These are phyloP conservation scores for Penicillium janthinellum DNA, from an alignment of 2,329 filamentous ascomycete species.

Conservation along the genomic window DNA sequence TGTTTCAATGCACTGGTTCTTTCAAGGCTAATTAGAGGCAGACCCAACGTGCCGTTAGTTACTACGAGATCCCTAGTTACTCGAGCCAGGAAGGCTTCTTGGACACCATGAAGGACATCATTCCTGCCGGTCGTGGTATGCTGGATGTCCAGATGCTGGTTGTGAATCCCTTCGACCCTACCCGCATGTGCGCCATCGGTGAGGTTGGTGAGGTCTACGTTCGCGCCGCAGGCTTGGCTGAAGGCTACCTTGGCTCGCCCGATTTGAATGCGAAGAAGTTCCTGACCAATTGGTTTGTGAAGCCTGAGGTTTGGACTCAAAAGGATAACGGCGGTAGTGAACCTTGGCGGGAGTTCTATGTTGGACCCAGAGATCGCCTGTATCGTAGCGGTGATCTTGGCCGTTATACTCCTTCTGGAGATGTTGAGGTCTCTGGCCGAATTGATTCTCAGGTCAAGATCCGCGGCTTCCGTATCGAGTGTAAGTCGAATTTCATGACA, in stretches of 20 bases:
- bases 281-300: constrained; percentile 81
- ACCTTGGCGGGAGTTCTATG: constrained; percentile 76
- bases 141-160: constrained; percentile 85
- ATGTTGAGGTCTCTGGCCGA: constrained; percentile 76
- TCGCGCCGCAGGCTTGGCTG: constrained; percentile 78
- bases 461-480: constrained; percentile 91
- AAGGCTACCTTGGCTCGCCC: constrained; percentile 69
- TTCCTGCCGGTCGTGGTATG: constrained; percentile 86
- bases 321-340: constrained; percentile 61
- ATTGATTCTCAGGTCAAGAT: constrained; percentile 93
- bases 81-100: constrained; percentile 65
- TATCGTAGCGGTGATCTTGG: constrained; percentile 90
- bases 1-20: not conserved
- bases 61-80: constrained; percentile 72
- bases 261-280: constrained; percentile 76
- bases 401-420: constrained; percentile 68
- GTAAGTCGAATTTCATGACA: not conserved
- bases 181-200: constrained; percentile 73
- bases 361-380: constrained; percentile 79
- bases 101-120: constrained; percentile 69
- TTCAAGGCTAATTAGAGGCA: not conserved
- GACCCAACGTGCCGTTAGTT: constrained; percentile 78
- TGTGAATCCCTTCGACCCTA: constrained; percentile 68
- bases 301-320: constrained; percentile 68
- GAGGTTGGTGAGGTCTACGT: constrained; percentile 85